phyloP scores from a whole-genome alignment of 1,284 basidiomycete species.

The Ceratobasidium sp. region DNA sequence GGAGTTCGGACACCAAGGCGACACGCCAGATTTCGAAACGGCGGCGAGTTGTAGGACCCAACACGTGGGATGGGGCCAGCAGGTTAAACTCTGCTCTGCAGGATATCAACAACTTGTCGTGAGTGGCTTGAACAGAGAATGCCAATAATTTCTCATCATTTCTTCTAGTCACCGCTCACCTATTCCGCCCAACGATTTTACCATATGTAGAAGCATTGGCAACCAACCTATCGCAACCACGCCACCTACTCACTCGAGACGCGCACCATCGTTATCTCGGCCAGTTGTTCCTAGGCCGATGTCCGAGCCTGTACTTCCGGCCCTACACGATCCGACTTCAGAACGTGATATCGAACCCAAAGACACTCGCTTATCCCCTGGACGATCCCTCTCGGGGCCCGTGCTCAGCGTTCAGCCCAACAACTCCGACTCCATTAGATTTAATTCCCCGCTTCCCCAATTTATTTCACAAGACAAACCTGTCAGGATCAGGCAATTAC shows the following conservation, averaged over 20 bases:
- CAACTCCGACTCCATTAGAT: constrained; percentile 13
- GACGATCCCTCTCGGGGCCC: constrained; percentile 16
- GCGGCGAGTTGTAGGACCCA: constrained; percentile 8
- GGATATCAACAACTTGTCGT: constrained; percentile 42
- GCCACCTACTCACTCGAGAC: not conserved
- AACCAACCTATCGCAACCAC: not conserved
- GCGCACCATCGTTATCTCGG: constrained; percentile 8
- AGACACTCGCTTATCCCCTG: constrained; percentile 1
- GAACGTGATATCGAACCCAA: not conserved
- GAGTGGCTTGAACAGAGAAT: constrained; percentile 6
- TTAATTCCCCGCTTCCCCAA: constrained; percentile 2
- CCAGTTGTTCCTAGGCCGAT: constrained; percentile 13
- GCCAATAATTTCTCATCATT: not conserved
- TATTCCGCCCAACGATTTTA: not conserved
- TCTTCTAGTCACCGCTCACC: constrained; percentile 1
- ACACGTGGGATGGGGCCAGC: constrained; percentile 4
- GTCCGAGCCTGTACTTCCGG: not conserved
- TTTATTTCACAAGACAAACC: constrained; percentile 25
- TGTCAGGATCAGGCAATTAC: constrained; percentile 24
- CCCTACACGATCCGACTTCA: constrained; percentile 20
- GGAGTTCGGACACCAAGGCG: constrained; percentile 7
- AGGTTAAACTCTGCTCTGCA: constrained; percentile 19
- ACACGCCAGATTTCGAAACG: constrained; percentile 24
- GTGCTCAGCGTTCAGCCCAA: not conserved
- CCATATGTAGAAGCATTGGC: not conserved